These are phyloP conservation scores for Spinacia oleracea DNA, from an alignment of 179 eudicot genomes.

Conservation along the genomic window DNA sequence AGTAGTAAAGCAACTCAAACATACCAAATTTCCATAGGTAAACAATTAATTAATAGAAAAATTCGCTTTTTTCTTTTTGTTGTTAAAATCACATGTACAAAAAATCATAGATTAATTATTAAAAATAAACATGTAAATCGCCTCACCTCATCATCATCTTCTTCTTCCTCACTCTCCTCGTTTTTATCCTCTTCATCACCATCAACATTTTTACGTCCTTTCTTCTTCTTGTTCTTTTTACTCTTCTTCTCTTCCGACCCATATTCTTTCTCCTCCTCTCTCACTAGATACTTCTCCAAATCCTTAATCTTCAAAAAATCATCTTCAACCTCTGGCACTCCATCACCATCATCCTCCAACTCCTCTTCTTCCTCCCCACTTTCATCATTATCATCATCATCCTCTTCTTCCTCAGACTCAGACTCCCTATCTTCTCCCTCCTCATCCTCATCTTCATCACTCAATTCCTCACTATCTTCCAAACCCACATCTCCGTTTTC, in stretches of 20 bases:
- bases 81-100: neutral
- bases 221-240: slow-evolving; percentile 27
- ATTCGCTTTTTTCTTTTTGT: neutral
- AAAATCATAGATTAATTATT: neutral
- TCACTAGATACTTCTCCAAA: slow-evolving; percentile 60
- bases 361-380: slow-evolving; percentile 36
- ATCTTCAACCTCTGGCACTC: slow-evolving; percentile 60
- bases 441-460: slow-evolving; percentile 30
- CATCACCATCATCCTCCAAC: slow-evolving; percentile 37
- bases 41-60: neutral
- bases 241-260: slow-evolving; percentile 39
- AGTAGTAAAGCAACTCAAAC: slow-evolving; percentile 3
- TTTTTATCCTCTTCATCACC: slow-evolving; percentile 39
- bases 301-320: slow-evolving; percentile 74
- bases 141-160: slow-evolving; percentile 39
- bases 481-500: slow-evolving; percentile 29
- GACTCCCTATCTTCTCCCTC: neutral
- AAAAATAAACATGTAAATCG: neutral
- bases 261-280: slow-evolving; percentile 64
- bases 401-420: slow-evolving; percentile 19
- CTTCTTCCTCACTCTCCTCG: slow-evolving; percentile 37
- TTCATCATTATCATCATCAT: slow-evolving; percentile 32
- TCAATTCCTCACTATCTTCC: slow-evolving; percentile 26
- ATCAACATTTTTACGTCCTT: slow-evolving; percentile 29
- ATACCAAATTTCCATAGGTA: neutral